Evolutionary conservation across 768 basidiomycete species (phyloP).

Genomic region (Serendipita indica): DNA sequence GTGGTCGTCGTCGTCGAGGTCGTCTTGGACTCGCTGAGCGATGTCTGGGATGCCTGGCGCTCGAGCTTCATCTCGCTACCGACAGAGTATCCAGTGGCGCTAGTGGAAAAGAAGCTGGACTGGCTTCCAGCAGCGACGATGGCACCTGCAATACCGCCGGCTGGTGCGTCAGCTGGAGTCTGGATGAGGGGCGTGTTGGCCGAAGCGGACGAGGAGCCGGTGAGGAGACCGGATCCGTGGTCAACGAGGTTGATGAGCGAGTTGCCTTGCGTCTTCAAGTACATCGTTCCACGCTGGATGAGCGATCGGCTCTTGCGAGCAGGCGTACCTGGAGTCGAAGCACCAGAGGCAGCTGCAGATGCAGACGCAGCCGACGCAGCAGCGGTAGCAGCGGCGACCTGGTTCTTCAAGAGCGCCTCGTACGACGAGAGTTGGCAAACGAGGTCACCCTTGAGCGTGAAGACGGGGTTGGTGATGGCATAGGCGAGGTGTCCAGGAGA

Average conservation of each 20-base stretch:
- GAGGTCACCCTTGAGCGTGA: constrained; percentile 22
- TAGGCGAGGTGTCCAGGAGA: constrained; percentile 19
- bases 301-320: background rate
- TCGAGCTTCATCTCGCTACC: constrained; percentile 1
- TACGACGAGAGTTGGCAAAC: constrained; percentile 19
- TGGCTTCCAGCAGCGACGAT: background rate
- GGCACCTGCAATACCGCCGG: no score
- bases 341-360: no score
- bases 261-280: background rate
- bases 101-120: background rate
- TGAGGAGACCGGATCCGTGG: background rate
- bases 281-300: background rate
- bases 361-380: background rate
- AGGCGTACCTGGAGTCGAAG: background rate
- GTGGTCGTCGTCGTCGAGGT: no score
- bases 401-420: constrained; percentile 3
- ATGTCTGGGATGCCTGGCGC: no score
- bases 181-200: background rate
- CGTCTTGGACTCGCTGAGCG: no score
- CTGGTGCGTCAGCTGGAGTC: background rate
- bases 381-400: background rate
- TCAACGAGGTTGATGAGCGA: no score
- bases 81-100: background rate
- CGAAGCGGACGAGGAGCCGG: background rate
- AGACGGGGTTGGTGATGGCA: constrained; percentile 21